Conservation (phyloP, 176 grass and related monocot species). For the Ensete glaucum region DNA sequence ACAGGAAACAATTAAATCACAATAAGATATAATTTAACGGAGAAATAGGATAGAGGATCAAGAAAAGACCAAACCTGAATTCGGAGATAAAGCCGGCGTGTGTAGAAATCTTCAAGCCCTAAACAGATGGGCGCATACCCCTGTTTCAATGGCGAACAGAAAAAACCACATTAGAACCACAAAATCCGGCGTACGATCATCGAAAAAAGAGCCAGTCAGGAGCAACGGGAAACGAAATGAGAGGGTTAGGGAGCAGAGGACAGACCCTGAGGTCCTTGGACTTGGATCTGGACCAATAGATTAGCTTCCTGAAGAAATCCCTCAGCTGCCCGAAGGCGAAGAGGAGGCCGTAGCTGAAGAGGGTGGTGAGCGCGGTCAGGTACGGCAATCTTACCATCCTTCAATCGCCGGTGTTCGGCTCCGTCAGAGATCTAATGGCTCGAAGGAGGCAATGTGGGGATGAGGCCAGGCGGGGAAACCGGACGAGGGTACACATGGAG, state of each 20-base stretch:
- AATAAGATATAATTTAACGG: slow-evolving; percentile 10
- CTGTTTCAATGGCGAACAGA: slow-evolving; percentile 16
- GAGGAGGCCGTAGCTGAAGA: slow-evolving; percentile 8
- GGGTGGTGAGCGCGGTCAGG: not conserved
- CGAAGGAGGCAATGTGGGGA: not conserved
- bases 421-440: not conserved
- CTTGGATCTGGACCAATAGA: not conserved
- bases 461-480: not conserved
- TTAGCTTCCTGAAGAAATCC: slow-evolving; percentile 12
- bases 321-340: slow-evolving; percentile 2
- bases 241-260: not conserved
- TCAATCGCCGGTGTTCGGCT: not conserved
- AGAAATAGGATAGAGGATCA: not conserved
- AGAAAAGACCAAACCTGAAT: slow-evolving; percentile 52
- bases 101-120: slow-evolving; percentile 94
- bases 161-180: not conserved
- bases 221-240: not conserved
- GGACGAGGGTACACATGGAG: not conserved
- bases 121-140: slow-evolving; percentile 90
- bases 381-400: slow-evolving; percentile 6
- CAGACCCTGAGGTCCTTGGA: not conserved
- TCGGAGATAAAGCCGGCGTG: slow-evolving; percentile 81
- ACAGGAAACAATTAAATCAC: not conserved
- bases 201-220: not conserved
- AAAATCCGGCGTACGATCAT: not conserved